Percentiles rank a stretch among this genome's conserved stretches.
Evolutionary conservation across 148 eudicot species (phyloP).

Genomic region (Tetragonia tetragonoides): DNA sequence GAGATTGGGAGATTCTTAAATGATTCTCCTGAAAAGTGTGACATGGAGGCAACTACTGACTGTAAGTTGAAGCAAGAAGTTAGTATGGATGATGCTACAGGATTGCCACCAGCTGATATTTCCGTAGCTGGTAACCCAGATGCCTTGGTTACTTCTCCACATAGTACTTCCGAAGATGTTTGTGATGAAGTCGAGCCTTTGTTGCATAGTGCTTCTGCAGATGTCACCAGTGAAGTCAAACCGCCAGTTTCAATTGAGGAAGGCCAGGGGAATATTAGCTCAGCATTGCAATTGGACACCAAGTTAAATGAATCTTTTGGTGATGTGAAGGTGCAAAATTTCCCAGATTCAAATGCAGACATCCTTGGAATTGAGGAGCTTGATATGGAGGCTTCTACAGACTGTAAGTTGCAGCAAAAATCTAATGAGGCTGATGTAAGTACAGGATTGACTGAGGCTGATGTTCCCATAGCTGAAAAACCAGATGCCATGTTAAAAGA

Average conservation of each 20-base stretch:
- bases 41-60: too few species aligned
- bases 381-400: constrained; percentile 12
- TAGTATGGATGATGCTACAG: too few species aligned
- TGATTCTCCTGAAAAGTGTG: too few species aligned
- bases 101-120: too few species aligned
- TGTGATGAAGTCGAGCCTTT: constrained; percentile 3
- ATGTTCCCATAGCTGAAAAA: constrained; percentile 3
- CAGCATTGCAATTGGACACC: constrained; percentile 15
- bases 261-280: constrained; percentile 17
- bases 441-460: not conserved
- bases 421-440: constrained; percentile 2
- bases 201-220: not conserved
- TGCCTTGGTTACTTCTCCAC: not conserved
- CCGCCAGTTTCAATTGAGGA: constrained; percentile 12
- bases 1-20: too few species aligned
- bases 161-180: not conserved
- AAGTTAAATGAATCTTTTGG: constrained; percentile 18
- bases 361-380: constrained; percentile 9
- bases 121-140: too few species aligned
- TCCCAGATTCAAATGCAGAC: constrained; percentile 9
- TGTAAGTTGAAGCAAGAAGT: too few species aligned
- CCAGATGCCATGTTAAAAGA: constrained; percentile 6
- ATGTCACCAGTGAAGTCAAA: constrained; percentile 4
- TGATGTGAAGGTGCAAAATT: constrained; percentile 12
- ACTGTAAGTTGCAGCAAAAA: constrained; percentile 9